These are phyloP conservation scores for Rhexocercosporidium sp. DNA, from an alignment of 2,329 filamentous ascomycete genomes.

Conservation along the genomic window DNA sequence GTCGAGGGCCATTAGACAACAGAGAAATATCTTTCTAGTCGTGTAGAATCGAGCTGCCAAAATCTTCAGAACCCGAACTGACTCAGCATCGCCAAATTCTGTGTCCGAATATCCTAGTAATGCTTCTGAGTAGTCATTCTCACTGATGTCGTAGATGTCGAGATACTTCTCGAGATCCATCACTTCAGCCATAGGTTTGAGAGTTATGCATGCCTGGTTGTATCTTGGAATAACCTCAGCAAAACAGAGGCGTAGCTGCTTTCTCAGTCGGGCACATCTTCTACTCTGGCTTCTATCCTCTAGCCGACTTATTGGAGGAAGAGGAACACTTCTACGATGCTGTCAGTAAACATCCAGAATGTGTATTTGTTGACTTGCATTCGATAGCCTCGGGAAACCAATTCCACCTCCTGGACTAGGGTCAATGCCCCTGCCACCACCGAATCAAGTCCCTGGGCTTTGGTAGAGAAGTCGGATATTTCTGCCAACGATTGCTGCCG, in stretches of 20 bases:
- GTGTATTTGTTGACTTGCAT: constrained; percentile 58
- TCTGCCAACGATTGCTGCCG: constrained; percentile 75
- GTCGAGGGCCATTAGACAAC: constrained; percentile 86
- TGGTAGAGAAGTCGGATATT: constrained; percentile 70
- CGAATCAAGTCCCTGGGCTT: constrained; percentile 81
- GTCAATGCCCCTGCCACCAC: constrained; percentile 77
- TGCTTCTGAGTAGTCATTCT: constrained; percentile 74
- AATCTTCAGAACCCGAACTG: constrained; percentile 80
- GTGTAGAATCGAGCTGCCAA: constrained; percentile 81
- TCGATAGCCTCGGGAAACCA: constrained; percentile 89
- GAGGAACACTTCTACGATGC: constrained; percentile 72
- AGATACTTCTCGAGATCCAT: constrained; percentile 90
- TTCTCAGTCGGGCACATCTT: constrained; percentile 80
- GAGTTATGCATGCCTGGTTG: constrained; percentile 68
- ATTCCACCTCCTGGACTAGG: constrained; percentile 92
- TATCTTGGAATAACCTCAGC: constrained; percentile 73
- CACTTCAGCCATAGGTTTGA: constrained; percentile 77
- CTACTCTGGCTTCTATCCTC: constrained; percentile 82
- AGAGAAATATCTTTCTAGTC: constrained; percentile 83
- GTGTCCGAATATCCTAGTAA: constrained; percentile 65
- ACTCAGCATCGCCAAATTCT: constrained; percentile 78
- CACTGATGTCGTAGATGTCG: constrained; percentile 83
- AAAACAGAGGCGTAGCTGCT: constrained; percentile 73
- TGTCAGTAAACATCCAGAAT: constrained; percentile 24
- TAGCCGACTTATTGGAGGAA: constrained; percentile 90